A percentile compares a stretch with the other conserved stretches of the same genome.
phyloP scores from a whole-genome alignment of 1,284 basidiomycete genomes.

The Marasmius fiardii region DNA sequence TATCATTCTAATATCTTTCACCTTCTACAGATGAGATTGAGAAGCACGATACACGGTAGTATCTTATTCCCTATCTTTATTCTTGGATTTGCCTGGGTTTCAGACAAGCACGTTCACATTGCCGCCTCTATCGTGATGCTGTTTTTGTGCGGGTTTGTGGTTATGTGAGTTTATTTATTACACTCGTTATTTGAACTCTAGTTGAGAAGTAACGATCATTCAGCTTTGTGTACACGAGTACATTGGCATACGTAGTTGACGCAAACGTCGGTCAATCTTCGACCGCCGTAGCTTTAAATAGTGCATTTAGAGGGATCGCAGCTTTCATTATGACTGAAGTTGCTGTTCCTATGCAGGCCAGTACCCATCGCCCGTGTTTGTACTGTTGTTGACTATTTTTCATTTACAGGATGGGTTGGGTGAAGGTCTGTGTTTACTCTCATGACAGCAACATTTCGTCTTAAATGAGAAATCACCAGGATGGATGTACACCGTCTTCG shows the following conservation, averaged over 20 bases:
- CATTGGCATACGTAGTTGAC: slow-evolving; percentile 75
- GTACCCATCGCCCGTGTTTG: slow-evolving; percentile 7
- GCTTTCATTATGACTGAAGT: slow-evolving; percentile 73
- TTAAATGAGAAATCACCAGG: slow-evolving; percentile 40
- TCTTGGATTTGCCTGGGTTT: slow-evolving; percentile 77
- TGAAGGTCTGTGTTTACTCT: slow-evolving; percentile 27
- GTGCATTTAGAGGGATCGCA: slow-evolving; percentile 62
- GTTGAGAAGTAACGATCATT: slow-evolving; percentile 15
- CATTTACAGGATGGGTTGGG: slow-evolving; percentile 34
- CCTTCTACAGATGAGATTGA: slow-evolving; percentile 63
- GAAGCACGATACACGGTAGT: slow-evolving; percentile 56
- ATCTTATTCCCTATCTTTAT: slow-evolving; percentile 55
- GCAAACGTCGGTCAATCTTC: slow-evolving; percentile 73
- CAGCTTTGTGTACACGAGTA: slow-evolving; percentile 70
- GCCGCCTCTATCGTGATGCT: slow-evolving; percentile 61
- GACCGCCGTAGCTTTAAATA: slow-evolving; percentile 69
- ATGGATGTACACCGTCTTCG: slow-evolving; percentile 75
- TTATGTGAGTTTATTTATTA: slow-evolving; percentile 48
- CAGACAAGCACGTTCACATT: slow-evolving; percentile 59
- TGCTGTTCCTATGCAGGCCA: slow-evolving; percentile 63
- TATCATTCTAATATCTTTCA: background rate
- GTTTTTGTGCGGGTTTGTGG: slow-evolving; percentile 65
- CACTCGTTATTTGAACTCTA: slow-evolving; percentile 5
- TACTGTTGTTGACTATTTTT: background rate
- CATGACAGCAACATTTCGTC: background rate